Evolutionary conservation across 768 basidiomycete species (phyloP).

Genomic region (Botryobasidium botryosum): DNA sequence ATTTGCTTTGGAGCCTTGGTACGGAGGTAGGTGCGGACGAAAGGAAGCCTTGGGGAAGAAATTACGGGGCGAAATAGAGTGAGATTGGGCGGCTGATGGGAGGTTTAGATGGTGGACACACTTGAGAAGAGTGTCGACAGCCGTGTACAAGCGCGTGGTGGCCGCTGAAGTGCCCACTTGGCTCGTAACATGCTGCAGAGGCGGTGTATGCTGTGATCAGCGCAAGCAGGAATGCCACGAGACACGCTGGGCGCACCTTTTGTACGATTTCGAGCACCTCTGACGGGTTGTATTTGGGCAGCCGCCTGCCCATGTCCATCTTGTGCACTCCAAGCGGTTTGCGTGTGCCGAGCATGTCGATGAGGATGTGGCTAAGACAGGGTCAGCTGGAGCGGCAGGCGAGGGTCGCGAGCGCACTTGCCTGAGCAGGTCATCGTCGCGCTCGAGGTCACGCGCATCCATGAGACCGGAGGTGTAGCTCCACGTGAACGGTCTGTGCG

Average conservation of each 20-base stretch:
- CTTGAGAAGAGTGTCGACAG: conserved; percentile 65
- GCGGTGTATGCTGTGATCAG: no score
- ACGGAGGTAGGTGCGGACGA: conserved; percentile 65
- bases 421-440: conserved; percentile 81
- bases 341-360: conserved; percentile 69
- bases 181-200: conserved; percentile 11
- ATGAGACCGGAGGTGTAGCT: conserved; percentile 10
- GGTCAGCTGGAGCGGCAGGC: neutral
- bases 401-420: conserved; percentile 1
- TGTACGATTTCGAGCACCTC: conserved; percentile 55
- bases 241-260: conserved; percentile 38
- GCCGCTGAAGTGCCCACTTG: neutral
- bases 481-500: conserved; percentile 7
- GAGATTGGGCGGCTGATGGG: conserved; percentile 12
- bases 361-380: conserved; percentile 42
- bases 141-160: neutral
- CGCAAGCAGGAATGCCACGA: conserved; percentile 18
- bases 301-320: conserved; percentile 62
- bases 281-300: conserved; percentile 56
- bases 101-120: conserved; percentile 25
- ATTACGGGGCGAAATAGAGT: conserved; percentile 13
- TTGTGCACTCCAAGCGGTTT: conserved; percentile 80
- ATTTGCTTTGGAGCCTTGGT: conserved; percentile 67
- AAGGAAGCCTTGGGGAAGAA: conserved; percentile 35
- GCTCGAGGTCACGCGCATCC: conserved; percentile 53